Evolutionary conservation across 1,139 yeast genomes (phyloP), one percentile per base, ranked within the genome.

Genomic region (Zygosaccharomyces sapae): DNA sequence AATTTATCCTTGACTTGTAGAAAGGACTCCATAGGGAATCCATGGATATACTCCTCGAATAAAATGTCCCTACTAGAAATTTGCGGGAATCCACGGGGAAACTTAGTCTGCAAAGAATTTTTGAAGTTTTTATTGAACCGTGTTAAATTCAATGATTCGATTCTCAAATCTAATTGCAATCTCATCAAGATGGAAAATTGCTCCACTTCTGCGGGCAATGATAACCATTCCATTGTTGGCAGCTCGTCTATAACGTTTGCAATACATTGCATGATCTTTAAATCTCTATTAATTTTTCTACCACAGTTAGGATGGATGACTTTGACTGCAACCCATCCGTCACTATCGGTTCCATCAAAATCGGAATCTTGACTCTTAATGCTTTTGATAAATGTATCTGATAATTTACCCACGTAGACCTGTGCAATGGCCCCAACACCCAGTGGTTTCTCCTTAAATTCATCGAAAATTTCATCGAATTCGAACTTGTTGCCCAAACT

Each of bases 401-500:
- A 77, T 30, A 89, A 69, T 55, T 80, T 83, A 1, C 88, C 97
- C 40, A 79, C 70, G 67, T 92, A 88, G 3, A 92, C 97, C 65
- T 92, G 98, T 0, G 97, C 98, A 70, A 92, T 92, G 0, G 98
- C 97, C 5, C 98, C 98, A 10, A 90, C 94, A 1, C 98, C 98
- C 5, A 89, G 70, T 0, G 97, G 97, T 30, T 65, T 72, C 37
- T 79, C 82, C 36, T 78, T 71, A 59, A 92, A 88, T 54, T 84
- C 89, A 37, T 84, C 92, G 65, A 92, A 92, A 8, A 89, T 79
- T 36, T 88, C 89, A 10, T 86, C 86, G 34, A 59, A 48, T 6
- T 51, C 36, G 57, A 89, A 76, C 42, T 55, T 43, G 52, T 75
- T 69, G 6, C 77, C 79, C 58, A 88, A 86, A 20, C 94, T 80